phyloP scores from a whole-genome alignment of 1,284 basidiomycete species.

The Sporisorium iseilematis-ciliati region DNA sequence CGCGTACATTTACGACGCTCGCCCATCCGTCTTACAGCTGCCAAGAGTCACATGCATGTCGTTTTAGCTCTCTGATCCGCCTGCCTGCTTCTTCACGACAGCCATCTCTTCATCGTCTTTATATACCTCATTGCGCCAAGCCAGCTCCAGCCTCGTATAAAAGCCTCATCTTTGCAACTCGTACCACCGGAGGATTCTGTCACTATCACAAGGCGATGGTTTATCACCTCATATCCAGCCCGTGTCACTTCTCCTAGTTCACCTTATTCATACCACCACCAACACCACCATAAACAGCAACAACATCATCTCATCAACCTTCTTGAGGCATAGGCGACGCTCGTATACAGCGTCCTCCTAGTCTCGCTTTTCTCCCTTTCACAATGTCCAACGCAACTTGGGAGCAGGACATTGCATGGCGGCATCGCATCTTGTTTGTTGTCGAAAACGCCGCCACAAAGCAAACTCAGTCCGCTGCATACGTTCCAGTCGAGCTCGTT shows the following conservation, averaged over 20 bases:
- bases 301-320: background rate
- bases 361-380: background rate
- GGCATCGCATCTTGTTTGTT: slow-evolving; percentile 37
- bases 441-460: slow-evolving; percentile 24
- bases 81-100: background rate
- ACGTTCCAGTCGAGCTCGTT: slow-evolving; percentile 46
- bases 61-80: too few species aligned
- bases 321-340: background rate
- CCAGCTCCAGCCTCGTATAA: background rate
- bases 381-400: slow-evolving; percentile 21
- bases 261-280: background rate
- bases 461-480: slow-evolving; percentile 16
- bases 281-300: background rate
- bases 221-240: background rate
- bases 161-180: background rate
- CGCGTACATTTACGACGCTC: too few species aligned
- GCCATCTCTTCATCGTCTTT: background rate
- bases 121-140: background rate
- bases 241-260: background rate
- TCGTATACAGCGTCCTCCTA: background rate
- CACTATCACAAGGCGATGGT: background rate
- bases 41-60: too few species aligned
- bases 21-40: too few species aligned
- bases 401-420: slow-evolving; percentile 22
- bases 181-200: background rate